These are phyloP conservation scores for Drechmeria coniospora DNA, from an alignment of 2,329 filamentous ascomycete species.

Conservation along the genomic window DNA sequence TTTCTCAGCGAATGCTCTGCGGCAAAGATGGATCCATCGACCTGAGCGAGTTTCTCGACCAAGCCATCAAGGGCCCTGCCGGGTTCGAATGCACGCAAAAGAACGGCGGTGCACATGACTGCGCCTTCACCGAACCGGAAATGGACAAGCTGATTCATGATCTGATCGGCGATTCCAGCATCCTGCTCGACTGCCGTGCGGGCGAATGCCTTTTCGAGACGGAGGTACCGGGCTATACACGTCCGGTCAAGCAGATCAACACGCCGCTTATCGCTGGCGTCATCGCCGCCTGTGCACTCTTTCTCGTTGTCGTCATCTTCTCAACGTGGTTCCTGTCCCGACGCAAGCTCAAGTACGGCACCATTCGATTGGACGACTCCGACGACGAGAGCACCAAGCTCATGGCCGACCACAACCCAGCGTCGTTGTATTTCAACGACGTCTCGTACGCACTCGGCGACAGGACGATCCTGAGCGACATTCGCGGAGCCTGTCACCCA, in stretches of 20 bases:
- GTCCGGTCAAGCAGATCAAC: slow-evolving; percentile 88
- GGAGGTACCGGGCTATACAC: slow-evolving; percentile 78
- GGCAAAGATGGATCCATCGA: slow-evolving; percentile 85
- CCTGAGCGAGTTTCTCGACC: slow-evolving; percentile 71
- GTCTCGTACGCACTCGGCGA: slow-evolving; percentile 78
- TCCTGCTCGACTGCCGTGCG: slow-evolving; percentile 64
- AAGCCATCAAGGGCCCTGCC: slow-evolving; percentile 76
- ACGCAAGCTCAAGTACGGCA: slow-evolving; percentile 51
- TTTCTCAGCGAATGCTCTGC: slow-evolving; percentile 84
- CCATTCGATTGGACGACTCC: slow-evolving; percentile 74
- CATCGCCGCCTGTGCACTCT: slow-evolving; percentile 73
- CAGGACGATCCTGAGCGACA: slow-evolving; percentile 65
- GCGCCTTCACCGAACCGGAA: slow-evolving; percentile 75
- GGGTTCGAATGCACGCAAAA: slow-evolving; percentile 60
- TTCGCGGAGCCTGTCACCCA: slow-evolving; percentile 77
- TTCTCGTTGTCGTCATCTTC: slow-evolving; percentile 76
- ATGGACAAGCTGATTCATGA: slow-evolving; percentile 83
- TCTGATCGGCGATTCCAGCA: slow-evolving; percentile 85
- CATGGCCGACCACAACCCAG: slow-evolving; percentile 82
- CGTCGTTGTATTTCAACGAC: slow-evolving; percentile 74
- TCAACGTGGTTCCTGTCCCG: slow-evolving; percentile 78
- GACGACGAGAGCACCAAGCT: slow-evolving; percentile 78
- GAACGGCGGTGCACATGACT: slow-evolving; percentile 47
- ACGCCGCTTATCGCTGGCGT: slow-evolving; percentile 89
- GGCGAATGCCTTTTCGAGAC: slow-evolving; percentile 91